Base-by-base conservation (phyloP, 495 filamentous ascomycete genomes). In the Aspergillus mulundensis region DNA sequence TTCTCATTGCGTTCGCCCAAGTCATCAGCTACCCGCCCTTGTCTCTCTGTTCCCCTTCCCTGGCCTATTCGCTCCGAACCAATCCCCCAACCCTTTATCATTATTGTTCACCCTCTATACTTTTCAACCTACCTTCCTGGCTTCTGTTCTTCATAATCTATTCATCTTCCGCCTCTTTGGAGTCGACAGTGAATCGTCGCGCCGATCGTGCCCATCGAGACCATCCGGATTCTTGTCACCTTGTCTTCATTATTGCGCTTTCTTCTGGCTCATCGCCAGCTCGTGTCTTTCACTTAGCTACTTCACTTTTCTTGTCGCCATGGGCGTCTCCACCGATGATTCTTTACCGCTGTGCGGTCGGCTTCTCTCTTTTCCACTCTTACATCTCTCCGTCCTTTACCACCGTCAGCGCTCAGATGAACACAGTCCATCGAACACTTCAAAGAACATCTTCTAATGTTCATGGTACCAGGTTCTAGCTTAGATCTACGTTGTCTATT, bases 401-500 rank as follows among this genome's bases (percentile, higher is more conserved):
- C 1, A 34, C 56, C 57, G 57, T 65, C 60, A 64, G 45, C 54
- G 56, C 58, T 57, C 57, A 49, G 54, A 54, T 58, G 60, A 50
- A 58, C 61, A 62, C 51, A 45, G 52, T 50, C 53, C 58, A 52
- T 58, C 61, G 59, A 40, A 46, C 56, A 60, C 58, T 59, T 55
- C 60, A 54, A 59, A 65, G 60, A 63, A 64, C 60, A 52, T 64
- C 61, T 46, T 70, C 67, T 69, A 66, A 74, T 69, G 62, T 74
- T 74, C 64, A 72, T 68, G 43, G 63, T 75, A 50, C 63, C 67
- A 59, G 62, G 53, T 68, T 61, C 65, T 77, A 77, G 72, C 72
- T 70, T 56, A 61, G 59, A 38, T 46, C 43, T 50, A 45, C 65
- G 57, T 57, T 23, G 49, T 30, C 2, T 25, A 2, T 40, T 28